Evolutionary conservation across 495 filamentous ascomycete species (phyloP), one percentile per base, ranked within the genome.

Genomic region (Daldinia bambusicola): DNA sequence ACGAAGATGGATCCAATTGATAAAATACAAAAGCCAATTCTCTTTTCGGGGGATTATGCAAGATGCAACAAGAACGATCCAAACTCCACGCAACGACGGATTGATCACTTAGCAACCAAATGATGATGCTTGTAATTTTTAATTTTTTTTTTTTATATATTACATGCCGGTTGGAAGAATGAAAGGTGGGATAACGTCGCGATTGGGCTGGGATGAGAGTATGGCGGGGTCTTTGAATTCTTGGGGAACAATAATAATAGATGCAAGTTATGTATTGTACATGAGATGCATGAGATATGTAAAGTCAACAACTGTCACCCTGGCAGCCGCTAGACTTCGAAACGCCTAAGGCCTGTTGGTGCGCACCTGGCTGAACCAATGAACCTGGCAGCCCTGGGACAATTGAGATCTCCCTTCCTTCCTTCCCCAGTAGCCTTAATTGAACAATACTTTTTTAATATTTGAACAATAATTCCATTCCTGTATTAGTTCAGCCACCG

Each of bases 101-200:
- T 45, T 66, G 70, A 73, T 73, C 70, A 50, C 45, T 63, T 63
- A 20, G 51, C 34, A 62, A 61, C 56, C 65, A 66, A 73, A 73
- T 36, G 70, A 73, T 73, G 70, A 73, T 73, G 70, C 70, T 73
- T 69, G 61, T 66, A 26, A 26, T 26, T 26, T 26, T 26, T 26
- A 1, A 66, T 59, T 61, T 36, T 36, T 36, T 10, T 2, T 36
- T 36, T 36, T 10, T 2, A 66, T 59, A 51, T 61, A 63, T 68
- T 73, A 69, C 70, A 73, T 73, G 61, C 70, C 65, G n/a, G 61
- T 61, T 34, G 48, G 59, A 69, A 69, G 61, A 69, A 69, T 73
- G 61, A 55, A 45, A 51, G 36, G 63, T 67, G 69, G 61, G 69
- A 71, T 22, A 53, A 18, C 40, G 40, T 64, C 41, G 43, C 64